Evolutionary conservation across 208 protist genomes (phyloP).

Genomic region (Crithidia fasciculata): DNA sequence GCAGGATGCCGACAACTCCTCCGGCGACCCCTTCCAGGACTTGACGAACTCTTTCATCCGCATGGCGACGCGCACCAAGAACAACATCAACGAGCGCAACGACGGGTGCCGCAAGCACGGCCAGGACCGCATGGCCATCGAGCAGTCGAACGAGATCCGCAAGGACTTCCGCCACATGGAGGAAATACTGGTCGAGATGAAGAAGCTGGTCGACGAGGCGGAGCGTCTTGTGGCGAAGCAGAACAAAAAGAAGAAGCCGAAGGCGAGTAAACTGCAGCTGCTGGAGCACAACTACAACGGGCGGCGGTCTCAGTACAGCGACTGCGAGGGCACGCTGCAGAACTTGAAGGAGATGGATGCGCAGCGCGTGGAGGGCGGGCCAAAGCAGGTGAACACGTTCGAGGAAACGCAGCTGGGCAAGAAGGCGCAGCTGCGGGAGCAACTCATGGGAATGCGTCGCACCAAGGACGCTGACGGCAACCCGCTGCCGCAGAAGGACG

Average conservation of each 20-base stretch:
- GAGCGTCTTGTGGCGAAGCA: conserved; percentile 48
- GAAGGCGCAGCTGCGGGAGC: conserved; percentile 56
- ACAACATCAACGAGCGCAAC: conserved; percentile 72
- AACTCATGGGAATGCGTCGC: conserved; percentile 55
- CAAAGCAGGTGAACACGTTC: conserved; percentile 40
- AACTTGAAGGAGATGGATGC: conserved; percentile 59
- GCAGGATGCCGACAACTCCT: conserved; percentile 27
- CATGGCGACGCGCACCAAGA: conserved; percentile 46
- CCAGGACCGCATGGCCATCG: conserved; percentile 65
- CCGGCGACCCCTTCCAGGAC: conserved; percentile 67
- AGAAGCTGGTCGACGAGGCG: conserved; percentile 48
- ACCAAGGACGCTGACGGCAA: conserved; percentile 19
- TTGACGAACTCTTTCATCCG: conserved; percentile 53
- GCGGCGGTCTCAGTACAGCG: conserved; percentile 40
- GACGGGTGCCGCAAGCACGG: conserved; percentile 51
- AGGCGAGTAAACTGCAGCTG: conserved; percentile 46
- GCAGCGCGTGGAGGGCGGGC: conserved; percentile 35
- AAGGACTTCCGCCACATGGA: conserved; percentile 72
- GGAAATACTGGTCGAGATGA: conserved; percentile 53
- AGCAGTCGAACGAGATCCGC: conserved; percentile 66
- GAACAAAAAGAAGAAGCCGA: conserved; percentile 60
- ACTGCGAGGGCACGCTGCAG: conserved; percentile 57
- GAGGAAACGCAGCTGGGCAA: conserved; percentile 58
- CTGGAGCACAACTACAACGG: conserved; percentile 51
- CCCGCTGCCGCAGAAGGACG: conserved; percentile 24